These are phyloP conservation scores for Schwanniomyces occidentalis DNA, from an alignment of 805 yeast species.

Conservation along the genomic window DNA sequence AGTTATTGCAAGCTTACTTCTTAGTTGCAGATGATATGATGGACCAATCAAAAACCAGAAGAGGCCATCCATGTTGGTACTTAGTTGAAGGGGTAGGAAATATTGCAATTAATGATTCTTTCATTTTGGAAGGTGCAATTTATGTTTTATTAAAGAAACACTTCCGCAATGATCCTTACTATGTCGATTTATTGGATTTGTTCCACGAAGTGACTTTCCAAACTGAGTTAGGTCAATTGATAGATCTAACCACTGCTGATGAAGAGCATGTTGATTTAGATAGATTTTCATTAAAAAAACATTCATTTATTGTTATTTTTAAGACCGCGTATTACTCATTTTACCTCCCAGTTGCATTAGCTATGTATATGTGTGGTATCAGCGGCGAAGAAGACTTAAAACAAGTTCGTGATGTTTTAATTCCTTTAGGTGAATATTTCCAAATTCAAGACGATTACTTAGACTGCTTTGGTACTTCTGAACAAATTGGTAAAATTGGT, in stretches of 20 bases:
- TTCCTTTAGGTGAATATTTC: slow-evolving; percentile 97
- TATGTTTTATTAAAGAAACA: slow-evolving; percentile 86
- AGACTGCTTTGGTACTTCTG: slow-evolving; percentile 97
- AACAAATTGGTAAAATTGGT: slow-evolving; percentile 96
- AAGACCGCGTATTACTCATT: slow-evolving; percentile 98
- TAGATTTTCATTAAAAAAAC: slow-evolving; percentile 85
- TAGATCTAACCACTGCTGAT: slow-evolving; percentile 96
- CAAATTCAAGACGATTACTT: slow-evolving; percentile 97
- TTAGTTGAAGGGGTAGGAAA: slow-evolving; percentile 75
- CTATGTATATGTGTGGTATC: slow-evolving; percentile 90
- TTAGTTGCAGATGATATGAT: slow-evolving; percentile 98
- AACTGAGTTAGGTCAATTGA: slow-evolving; percentile 94
- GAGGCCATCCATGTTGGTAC: slow-evolving; percentile 99
- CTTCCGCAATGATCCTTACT: slow-evolving; percentile 78
- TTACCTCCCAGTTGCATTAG: slow-evolving; percentile 95
- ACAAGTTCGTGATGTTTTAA: slow-evolving; percentile 83
- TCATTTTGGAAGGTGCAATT: slow-evolving; percentile 94
- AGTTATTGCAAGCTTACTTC: slow-evolving; percentile 93
- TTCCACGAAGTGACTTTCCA: slow-evolving; percentile 98
- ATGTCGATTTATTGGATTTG: slow-evolving; percentile 85
- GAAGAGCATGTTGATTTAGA: slow-evolving; percentile 88
- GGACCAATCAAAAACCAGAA: slow-evolving; percentile 94
- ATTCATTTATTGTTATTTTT: slow-evolving; percentile 91
- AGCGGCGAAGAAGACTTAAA: slow-evolving; percentile 69
- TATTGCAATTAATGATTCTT: slow-evolving; percentile 95